These are phyloP conservation scores for Fusarium falciforme DNA, from an alignment of 2,329 filamentous ascomycete species.

Conservation along the genomic window DNA sequence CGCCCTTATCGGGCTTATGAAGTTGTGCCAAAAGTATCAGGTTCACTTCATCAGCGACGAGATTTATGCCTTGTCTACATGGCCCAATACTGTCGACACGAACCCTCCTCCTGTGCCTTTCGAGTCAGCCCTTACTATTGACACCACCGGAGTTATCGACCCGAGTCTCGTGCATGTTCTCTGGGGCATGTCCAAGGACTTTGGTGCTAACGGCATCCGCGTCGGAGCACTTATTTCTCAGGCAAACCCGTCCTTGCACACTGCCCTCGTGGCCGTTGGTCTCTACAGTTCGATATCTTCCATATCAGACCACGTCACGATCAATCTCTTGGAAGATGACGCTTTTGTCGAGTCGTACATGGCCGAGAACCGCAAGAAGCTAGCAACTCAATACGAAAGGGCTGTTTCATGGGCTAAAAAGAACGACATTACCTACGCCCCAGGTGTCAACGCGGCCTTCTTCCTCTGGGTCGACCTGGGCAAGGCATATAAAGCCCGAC, in stretches of 20 bases:
- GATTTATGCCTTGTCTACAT: constrained; percentile 65
- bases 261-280: constrained; percentile 50
- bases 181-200: constrained; percentile 62
- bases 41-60: constrained; percentile 65
- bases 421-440: constrained; percentile 57
- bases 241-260: constrained; percentile 53
- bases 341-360: constrained; percentile 58
- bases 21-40: constrained; percentile 58
- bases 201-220: constrained; percentile 67
- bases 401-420: constrained; percentile 51
- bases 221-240: constrained; percentile 63
- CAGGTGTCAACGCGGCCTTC: constrained; percentile 63
- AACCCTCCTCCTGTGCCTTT: constrained; percentile 50
- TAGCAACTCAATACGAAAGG: constrained; percentile 54
- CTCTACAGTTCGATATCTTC: constrained; percentile 60
- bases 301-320: constrained; percentile 54
- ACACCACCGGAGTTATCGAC: constrained; percentile 58
- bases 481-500: constrained; percentile 38
- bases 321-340: constrained; percentile 57
- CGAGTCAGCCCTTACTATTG: constrained; percentile 58
- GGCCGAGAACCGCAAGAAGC: constrained; percentile 52
- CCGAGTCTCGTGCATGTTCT: constrained; percentile 62
- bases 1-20: constrained; percentile 55
- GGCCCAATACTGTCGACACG: constrained; percentile 51
- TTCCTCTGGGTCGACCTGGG: constrained; percentile 66